Percentiles rank a stretch among this genome's conserved stretches.
Evolutionary conservation across 805 yeast genomes (phyloP).

Genomic region (Suhomyces sp.): DNA sequence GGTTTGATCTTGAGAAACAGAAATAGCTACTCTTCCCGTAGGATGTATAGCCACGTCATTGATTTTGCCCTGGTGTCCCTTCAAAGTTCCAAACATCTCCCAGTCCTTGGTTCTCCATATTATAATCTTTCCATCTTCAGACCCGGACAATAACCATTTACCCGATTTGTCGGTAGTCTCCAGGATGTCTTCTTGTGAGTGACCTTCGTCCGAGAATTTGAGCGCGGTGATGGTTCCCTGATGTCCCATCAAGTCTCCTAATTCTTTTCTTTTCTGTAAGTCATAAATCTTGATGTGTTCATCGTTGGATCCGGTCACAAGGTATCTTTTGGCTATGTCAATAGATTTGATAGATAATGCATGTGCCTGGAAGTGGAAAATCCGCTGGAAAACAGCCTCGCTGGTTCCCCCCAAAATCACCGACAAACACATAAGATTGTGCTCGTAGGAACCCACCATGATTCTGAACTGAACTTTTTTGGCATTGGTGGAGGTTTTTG

Average conservation of each 20-base stretch:
- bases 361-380: conserved; percentile 96
- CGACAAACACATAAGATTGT: conserved; percentile 82
- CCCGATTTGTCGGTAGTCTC: conserved; percentile 46
- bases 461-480: conserved; percentile 58
- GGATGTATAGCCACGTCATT: conserved; percentile 90
- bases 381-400: conserved; percentile 79
- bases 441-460: conserved; percentile 94
- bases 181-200: conserved; percentile 13
- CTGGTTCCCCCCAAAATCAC: conserved; percentile 47
- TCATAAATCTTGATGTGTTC: conserved; percentile 95
- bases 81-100: conserved; percentile 85
- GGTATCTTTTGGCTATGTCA: conserved; percentile 77
- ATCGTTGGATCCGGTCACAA: conserved; percentile 93
- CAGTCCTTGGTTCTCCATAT: conserved; percentile 97
- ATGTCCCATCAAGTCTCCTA: conserved; percentile 87
- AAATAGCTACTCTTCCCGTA: conserved; percentile 82
- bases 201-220: conserved; percentile 59
- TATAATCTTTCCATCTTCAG: conserved; percentile 85
- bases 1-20: conserved; percentile 83
- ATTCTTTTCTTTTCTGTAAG: conserved; percentile 86
- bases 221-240: conserved; percentile 83
- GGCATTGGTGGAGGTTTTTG: not conserved
- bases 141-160: conserved; percentile 88
- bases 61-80: conserved; percentile 84
- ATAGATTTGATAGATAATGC: conserved; percentile 81